Evolutionary conservation across 768 basidiomycete genomes (phyloP), one percentile per base, ranked within the genome.

Genomic region (Phlebiopsis gigantea): DNA sequence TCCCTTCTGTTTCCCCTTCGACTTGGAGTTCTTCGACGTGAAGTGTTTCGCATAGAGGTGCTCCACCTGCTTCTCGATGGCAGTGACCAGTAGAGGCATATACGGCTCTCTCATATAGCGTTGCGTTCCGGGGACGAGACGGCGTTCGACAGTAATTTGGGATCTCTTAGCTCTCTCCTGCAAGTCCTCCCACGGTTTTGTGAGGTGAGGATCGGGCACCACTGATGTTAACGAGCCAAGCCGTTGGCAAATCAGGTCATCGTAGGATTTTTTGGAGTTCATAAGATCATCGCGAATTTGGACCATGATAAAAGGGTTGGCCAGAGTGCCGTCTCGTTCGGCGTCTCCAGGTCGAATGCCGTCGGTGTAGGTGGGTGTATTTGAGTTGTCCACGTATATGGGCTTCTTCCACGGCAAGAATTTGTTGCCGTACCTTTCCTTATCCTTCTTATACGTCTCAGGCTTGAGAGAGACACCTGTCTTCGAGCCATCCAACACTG

Each of bases 401-500:
- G 19, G 71, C 72, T 62, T 72, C 47, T 67, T 71, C 70, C 69
- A 74, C 3, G 21, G 48, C 5, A 73, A 74, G 0, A 59, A 52
- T 0, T 68, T 63, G 5, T 60, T 59, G 1, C 68, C 57, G 53
- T 63, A 74, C 12, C 57, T 49, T 22, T 41, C 53, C 0, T 22
- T 64, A 51, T 80, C 77, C 0, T 55, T 55, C 14, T 55, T 56
- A n/a, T 73, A 65, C 15, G 73, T 63, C 0, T 70, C 62, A 0
- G 63, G 66, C 5, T 64, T 63, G 39, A 87, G 73, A 0, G 69
- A 71, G 50, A 78, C 72, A 0, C 86, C 86, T 7, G 81, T 82
- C 61, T 88, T 88, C 7, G 77, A 62, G 0, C 80, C 79, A 61
- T 88, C 86, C 1, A 88, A 75, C 10, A 80, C 72, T 42, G 75